Evolutionary conservation across 192 early-diverging fungal species (phyloP), one percentile per base, ranked within the genome.

Genomic region (Pilobolus umbonatus): DNA sequence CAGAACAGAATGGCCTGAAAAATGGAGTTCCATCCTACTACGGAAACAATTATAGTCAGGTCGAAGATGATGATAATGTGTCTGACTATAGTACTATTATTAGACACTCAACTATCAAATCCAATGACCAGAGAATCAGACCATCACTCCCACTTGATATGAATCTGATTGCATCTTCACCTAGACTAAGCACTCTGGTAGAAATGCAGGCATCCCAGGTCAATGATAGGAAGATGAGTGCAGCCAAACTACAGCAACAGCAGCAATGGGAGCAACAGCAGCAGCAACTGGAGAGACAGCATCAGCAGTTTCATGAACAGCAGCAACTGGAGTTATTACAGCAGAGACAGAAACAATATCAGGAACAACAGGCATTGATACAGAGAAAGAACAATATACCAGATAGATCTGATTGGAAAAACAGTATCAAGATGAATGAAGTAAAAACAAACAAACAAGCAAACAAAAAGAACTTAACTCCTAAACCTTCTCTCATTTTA

Each of bases 81-180:
- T 54, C 52, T 21, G 52, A 54, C 38, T 54, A 54, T 22, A 54
- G 52, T 24, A 36, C 52, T 11, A 35, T 38, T 11, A 54, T 54
- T 54, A 31, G 52, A 22, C 35, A 54, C 32, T 54, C 52, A 25
- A 31, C 9, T 54, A 15, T 32, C 24, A 26, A 31, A 6, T 36
- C 34, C 32, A 31, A 31, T 19, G 32, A 26, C 19, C 25, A 24
- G n/a, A 29, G n/a, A 17, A 28, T 31, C 19, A 54, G 52, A 22
- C 52, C 52, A 25, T 36, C 52, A 38, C 15, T 54, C 24, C 52
- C 52, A 22, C 31, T 54, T 34, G 52, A 54, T 34, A 54, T 54
- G 52, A 35, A 54, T 35, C 38, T 54, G 19, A 54, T 54, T 22
- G 52, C 52, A 22, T 54, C 52, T 25, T 54, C 52, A 14, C 52